Conservation (phyloP, 352 stramenopile genomes). For the Pythium aristosporum region DNA sequence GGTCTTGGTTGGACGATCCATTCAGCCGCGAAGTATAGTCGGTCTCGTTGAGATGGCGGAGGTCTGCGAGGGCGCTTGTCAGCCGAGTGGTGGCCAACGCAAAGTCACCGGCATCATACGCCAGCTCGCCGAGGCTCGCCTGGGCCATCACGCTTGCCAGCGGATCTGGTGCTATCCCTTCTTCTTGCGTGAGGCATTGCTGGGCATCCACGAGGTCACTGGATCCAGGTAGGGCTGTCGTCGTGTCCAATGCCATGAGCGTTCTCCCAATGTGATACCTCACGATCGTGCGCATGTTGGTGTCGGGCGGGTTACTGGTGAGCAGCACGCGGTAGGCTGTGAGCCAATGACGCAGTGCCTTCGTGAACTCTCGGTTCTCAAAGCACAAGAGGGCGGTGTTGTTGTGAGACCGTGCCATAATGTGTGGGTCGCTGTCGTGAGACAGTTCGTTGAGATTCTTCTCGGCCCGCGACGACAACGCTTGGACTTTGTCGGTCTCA, state of each 20-base stretch:
- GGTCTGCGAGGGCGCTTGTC: conserved; percentile 28
- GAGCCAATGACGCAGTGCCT: conserved; percentile 36
- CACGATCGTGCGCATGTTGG: conserved; percentile 34
- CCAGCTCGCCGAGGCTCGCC: conserved; percentile 35
- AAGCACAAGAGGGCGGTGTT: conserved; percentile 40
- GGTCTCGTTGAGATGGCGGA: conserved; percentile 16
- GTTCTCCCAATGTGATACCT: conserved; percentile 49
- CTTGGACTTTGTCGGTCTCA: not conserved
- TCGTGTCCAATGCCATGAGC: conserved; percentile 31
- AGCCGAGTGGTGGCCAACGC: conserved; percentile 40
- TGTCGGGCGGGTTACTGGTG: conserved; percentile 22
- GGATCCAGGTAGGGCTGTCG: not conserved
- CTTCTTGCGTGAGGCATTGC: conserved; percentile 29
- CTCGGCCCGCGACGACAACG: not conserved
- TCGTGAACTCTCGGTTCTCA: conserved; percentile 28
- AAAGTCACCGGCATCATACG: conserved; percentile 46
- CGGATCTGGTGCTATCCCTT: not conserved
- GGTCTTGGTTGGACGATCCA: conserved; percentile 23
- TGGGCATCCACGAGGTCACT: conserved; percentile 11
- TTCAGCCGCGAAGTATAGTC: not conserved
- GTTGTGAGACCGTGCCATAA: conserved; percentile 39
- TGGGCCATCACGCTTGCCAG: conserved; percentile 30
- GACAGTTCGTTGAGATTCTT: not conserved
- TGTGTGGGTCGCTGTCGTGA: conserved; percentile 2
- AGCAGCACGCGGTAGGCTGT: conserved; percentile 30